Evolutionary conservation across 2,329 filamentous ascomycete genomes (phyloP).

Genomic region (Cytospora piceicola): DNA sequence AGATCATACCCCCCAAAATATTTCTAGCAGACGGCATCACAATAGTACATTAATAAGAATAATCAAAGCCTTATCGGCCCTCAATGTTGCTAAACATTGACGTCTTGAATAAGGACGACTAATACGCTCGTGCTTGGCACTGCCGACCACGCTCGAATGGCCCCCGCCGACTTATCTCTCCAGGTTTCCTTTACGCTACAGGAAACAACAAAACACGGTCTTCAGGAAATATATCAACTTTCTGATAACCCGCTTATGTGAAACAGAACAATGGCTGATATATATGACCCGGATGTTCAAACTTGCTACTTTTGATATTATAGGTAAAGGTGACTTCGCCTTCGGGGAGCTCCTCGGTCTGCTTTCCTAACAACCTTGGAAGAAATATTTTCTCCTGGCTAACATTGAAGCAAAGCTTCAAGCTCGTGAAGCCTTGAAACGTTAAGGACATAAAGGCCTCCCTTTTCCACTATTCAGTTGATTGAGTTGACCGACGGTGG

Average conservation of each 20-base stretch:
- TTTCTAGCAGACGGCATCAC: neutral
- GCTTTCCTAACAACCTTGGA: no score
- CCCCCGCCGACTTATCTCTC: constrained; percentile 33
- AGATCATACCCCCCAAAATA: no score
- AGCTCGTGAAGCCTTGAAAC: constrained; percentile 4
- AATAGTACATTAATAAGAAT: neutral
- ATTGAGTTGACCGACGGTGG: constrained; percentile 18
- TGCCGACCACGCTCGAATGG: constrained; percentile 30
- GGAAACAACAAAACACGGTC: constrained; percentile 35
- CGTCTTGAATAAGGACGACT: neutral
- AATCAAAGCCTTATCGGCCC: neutral
- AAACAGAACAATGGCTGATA: constrained; percentile 24
- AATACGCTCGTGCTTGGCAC: constrained; percentile 27
- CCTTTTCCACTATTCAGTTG: constrained; percentile 10
- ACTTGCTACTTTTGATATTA: constrained; percentile 43
- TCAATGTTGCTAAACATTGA: neutral
- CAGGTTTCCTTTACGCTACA: constrained; percentile 36
- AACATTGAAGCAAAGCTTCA: neutral
- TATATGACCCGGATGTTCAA: constrained; percentile 34
- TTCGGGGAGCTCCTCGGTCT: constrained; percentile 48
- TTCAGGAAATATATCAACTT: constrained; percentile 31
- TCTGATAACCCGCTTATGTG: constrained; percentile 30
- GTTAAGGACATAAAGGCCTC: neutral
- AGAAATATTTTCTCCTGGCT: constrained; percentile 3
- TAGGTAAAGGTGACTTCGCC: constrained; percentile 49